A percentile compares a stretch with the other conserved stretches of the same genome.
Conservation (phyloP, 108 stramenopile genomes). For the Asterionellopsis glacialis region DNA sequence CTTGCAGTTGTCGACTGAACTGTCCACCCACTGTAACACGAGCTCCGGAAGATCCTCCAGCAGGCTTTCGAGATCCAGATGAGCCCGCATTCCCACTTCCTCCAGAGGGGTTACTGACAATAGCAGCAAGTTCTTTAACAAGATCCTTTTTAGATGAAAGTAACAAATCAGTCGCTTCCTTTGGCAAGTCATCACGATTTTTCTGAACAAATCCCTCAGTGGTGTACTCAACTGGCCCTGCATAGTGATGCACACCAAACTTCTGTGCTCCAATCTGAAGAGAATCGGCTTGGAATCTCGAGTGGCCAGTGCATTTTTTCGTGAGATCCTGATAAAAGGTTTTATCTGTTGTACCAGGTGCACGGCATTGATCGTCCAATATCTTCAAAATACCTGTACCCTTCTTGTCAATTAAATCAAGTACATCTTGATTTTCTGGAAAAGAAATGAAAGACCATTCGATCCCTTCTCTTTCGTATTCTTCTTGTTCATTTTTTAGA, state of each 20-base stretch:
- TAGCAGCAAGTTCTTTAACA: conserved; percentile 35
- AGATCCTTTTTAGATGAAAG: conserved; percentile 31
- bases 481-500: conserved; percentile 52
- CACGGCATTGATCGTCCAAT: conserved; percentile 53
- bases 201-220: conserved; percentile 66
- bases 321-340: conserved; percentile 45
- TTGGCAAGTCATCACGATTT: conserved; percentile 70
- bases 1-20: conserved; percentile 53
- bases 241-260: conserved; percentile 69
- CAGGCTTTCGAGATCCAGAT: conserved; percentile 18
- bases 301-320: conserved; percentile 31
- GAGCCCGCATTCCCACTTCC: not conserved
- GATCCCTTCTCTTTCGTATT: conserved; percentile 54
- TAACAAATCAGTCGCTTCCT: conserved; percentile 45
- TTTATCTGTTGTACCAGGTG: conserved; percentile 55
- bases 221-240: conserved; percentile 57
- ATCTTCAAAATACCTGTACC: conserved; percentile 52
- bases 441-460: conserved; percentile 60
- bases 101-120: conserved; percentile 27
- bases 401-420: conserved; percentile 81
- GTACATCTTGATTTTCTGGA: conserved; percentile 79
- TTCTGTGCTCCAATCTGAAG: conserved; percentile 43
- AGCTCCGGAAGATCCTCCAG: not conserved
- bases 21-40: conserved; percentile 54
- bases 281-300: conserved; percentile 49